These are phyloP conservation scores for Fusarium albosuccineum DNA, from an alignment of 2,329 filamentous ascomycete species.

Conservation along the genomic window DNA sequence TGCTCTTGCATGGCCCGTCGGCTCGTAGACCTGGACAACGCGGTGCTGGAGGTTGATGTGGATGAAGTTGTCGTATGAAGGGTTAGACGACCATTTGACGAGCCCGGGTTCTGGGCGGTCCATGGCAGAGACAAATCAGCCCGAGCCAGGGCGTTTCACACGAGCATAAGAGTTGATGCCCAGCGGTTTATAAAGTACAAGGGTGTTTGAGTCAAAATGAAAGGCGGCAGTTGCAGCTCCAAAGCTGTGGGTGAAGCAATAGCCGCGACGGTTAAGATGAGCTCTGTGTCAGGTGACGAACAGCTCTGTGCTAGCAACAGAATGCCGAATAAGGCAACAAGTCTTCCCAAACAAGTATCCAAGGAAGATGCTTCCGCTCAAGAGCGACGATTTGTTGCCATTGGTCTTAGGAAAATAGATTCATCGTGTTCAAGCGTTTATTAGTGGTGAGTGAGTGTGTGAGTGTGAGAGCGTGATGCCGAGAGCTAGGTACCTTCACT, in stretches of 20 bases:
- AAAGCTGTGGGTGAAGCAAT: background rate
- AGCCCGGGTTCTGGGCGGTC: slow-evolving; percentile 73
- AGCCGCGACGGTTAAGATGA: slow-evolving; percentile 11
- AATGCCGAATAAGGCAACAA: background rate
- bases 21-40: slow-evolving; percentile 73
- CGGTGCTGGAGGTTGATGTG: slow-evolving; percentile 75
- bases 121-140: slow-evolving; percentile 53
- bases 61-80: slow-evolving; percentile 70
- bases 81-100: slow-evolving; percentile 75
- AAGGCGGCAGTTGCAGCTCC: slow-evolving; percentile 10
- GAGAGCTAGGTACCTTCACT: slow-evolving; percentile 21
- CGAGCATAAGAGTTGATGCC: background rate
- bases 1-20: slow-evolving; percentile 69
- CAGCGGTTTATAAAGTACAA: background rate
- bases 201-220: background rate
- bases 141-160: background rate
- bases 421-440: slow-evolving; percentile 25
- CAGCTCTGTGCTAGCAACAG: background rate
- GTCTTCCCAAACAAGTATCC: background rate
- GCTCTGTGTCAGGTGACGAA: slow-evolving; percentile 11
- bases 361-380: background rate
- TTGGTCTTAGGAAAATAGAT: slow-evolving; percentile 16
- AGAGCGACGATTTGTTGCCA: slow-evolving; percentile 21
- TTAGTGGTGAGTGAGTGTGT: slow-evolving; percentile 4
- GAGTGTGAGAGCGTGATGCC: background rate